These are phyloP conservation scores for Termitomyces heimii DNA, from an alignment of 768 basidiomycete species.

Conservation along the genomic window DNA sequence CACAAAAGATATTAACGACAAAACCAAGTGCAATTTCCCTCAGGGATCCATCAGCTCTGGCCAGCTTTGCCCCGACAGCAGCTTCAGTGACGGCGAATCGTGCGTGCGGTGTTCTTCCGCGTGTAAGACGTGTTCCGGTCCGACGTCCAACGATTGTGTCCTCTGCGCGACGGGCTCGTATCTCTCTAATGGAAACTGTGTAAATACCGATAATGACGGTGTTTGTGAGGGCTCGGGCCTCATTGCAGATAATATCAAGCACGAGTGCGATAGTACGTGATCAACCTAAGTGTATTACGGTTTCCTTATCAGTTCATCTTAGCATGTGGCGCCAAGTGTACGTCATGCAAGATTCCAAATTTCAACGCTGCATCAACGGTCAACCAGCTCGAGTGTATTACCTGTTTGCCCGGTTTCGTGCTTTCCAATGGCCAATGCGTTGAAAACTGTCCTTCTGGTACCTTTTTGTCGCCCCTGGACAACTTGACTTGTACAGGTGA, in stretches of 20 bases:
- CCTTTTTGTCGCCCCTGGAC: conserved; percentile 66
- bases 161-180: conserved; percentile 59
- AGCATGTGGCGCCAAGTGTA: conserved; percentile 84
- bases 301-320: conserved; percentile 6
- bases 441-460: conserved; percentile 63
- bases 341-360: conserved; percentile 63
- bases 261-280: conserved; percentile 75
- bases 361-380: conserved; percentile 64
- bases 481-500: conserved; percentile 63
- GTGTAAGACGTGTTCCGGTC: conserved; percentile 67
- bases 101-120: conserved; percentile 59
- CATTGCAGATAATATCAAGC: conserved; percentile 77
- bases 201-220: conserved; percentile 57
- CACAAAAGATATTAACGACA: conserved; percentile 59
- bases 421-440: conserved; percentile 69
- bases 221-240: conserved; percentile 67
- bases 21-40: conserved; percentile 56
- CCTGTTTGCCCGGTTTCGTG: conserved; percentile 72
- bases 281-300: not conserved
- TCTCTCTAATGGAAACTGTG: conserved; percentile 65
- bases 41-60: conserved; percentile 46
- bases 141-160: conserved; percentile 66
- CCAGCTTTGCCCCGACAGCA: conserved; percentile 56
- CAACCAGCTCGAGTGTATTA: conserved; percentile 64
- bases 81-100: conserved; percentile 46